Conservation (phyloP, 2,329 filamentous ascomycete genomes). For the Fusarium coffeatum region DNA sequence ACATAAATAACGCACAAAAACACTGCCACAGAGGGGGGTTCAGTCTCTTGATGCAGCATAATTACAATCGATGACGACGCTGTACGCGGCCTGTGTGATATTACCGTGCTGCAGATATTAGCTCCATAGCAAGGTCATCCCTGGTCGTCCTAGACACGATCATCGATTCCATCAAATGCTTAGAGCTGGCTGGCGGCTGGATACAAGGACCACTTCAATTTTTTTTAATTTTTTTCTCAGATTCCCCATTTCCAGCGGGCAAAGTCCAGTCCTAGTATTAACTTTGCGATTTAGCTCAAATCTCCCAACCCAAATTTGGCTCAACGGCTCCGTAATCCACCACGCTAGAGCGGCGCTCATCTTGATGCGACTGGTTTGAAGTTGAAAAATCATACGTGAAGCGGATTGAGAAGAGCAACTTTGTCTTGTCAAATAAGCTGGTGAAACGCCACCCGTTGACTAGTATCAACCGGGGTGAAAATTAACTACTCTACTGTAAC, state of each 20-base stretch:
- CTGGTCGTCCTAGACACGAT: slow-evolving; percentile 28
- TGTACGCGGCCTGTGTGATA: slow-evolving; percentile 33
- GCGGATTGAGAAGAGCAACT: not conserved
- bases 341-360: slow-evolving; percentile 9
- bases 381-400: not conserved
- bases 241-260: slow-evolving; percentile 1
- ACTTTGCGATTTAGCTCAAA: slow-evolving; percentile 20
- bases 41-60: not conserved
- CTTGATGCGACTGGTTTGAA: slow-evolving; percentile 6
- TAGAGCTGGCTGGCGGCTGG: slow-evolving; percentile 7
- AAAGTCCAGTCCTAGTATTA: not conserved
- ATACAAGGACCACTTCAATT: not conserved
- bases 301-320: slow-evolving; percentile 21
- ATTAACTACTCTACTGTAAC: not conserved
- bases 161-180: slow-evolving; percentile 26
- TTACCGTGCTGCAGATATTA: slow-evolving; percentile 4
- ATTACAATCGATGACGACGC: slow-evolving; percentile 38
- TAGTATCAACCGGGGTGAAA: slow-evolving; percentile 13
- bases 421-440: slow-evolving; percentile 30
- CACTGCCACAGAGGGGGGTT: not conserved
- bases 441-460: slow-evolving; percentile 38
- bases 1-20: not conserved
- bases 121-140: slow-evolving; percentile 19
- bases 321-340: slow-evolving; percentile 9
- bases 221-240: slow-evolving; percentile 11